These are phyloP conservation scores for Cryptococcus sp. DNA, from an alignment of 1,284 basidiomycete genomes.

Conservation along the genomic window DNA sequence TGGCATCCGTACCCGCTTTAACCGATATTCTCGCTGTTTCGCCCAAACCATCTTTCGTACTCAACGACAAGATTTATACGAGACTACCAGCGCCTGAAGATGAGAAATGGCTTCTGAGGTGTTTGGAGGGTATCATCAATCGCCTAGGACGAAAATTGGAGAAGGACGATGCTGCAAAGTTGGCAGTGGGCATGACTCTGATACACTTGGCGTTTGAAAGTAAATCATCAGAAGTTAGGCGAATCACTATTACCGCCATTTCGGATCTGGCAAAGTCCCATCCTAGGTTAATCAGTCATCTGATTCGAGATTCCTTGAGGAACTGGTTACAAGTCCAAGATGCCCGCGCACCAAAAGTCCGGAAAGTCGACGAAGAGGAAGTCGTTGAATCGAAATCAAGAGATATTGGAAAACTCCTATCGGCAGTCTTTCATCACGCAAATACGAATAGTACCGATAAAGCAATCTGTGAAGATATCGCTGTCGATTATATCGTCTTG, in stretches of 20 bases:
- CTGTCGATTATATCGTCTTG: slow-evolving; percentile 59
- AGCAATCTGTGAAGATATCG: slow-evolving; percentile 27
- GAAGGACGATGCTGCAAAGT: slow-evolving; percentile 54
- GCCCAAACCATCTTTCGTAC: slow-evolving; percentile 73
- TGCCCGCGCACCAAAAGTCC: slow-evolving; percentile 19
- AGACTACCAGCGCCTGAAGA: slow-evolving; percentile 64
- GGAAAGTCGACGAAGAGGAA: slow-evolving; percentile 24
- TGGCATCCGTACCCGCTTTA: slow-evolving; percentile 38
- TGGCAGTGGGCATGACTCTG: slow-evolving; percentile 61
- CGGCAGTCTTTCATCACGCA: slow-evolving; percentile 19
- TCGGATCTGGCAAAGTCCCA: slow-evolving; percentile 35
- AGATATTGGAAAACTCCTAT: slow-evolving; percentile 37
- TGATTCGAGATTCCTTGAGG: slow-evolving; percentile 59
- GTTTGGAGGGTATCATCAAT: slow-evolving; percentile 55
- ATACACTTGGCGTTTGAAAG: slow-evolving; percentile 65
- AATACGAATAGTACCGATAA: slow-evolving; percentile 13
- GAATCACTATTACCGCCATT: slow-evolving; percentile 52
- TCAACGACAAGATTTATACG: slow-evolving; percentile 81
- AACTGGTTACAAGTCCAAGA: slow-evolving; percentile 35
- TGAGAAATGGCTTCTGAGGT: slow-evolving; percentile 72
- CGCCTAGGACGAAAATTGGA: slow-evolving; percentile 56
- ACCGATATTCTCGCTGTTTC: slow-evolving; percentile 44
- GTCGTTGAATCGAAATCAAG: slow-evolving; percentile 23
- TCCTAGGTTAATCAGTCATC: slow-evolving; percentile 54
- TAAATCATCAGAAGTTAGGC: slow-evolving; percentile 55